Percentiles rank a stretch among this genome's conserved stretches.
Evolutionary conservation across 73 alveolate species (phyloP).

Genomic region (Stentor coeruleus): DNA sequence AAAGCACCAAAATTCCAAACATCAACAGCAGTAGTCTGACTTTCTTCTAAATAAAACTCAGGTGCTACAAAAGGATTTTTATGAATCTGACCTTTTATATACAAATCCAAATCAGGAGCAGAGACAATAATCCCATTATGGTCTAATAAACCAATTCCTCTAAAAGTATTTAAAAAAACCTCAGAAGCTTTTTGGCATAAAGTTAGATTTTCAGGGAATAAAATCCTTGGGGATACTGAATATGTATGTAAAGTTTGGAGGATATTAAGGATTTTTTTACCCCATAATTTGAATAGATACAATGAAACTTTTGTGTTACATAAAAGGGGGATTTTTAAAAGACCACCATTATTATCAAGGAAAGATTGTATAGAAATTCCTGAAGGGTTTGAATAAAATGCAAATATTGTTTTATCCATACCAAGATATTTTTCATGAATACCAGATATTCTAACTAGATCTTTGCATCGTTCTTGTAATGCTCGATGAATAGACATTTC

Average conservation of each 20-base stretch:
- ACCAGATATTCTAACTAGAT: neutral
- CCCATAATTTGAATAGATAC: conserved; percentile 78
- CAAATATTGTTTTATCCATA: neutral
- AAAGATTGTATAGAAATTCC: conserved; percentile 35
- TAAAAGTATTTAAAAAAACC: conserved; percentile 54
- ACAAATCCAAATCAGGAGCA: conserved; percentile 49
- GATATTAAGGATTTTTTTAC: conserved; percentile 54
- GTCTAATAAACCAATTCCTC: conserved; percentile 43
- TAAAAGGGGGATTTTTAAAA: conserved; percentile 76
- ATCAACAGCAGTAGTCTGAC: conserved; percentile 64
- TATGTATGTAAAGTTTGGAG: conserved; percentile 59
- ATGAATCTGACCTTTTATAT: conserved; percentile 40
- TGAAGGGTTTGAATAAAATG: neutral
- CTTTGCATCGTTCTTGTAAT: neutral
- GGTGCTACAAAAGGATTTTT: conserved; percentile 81
- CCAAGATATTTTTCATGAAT: neutral
- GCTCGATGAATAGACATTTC: neutral
- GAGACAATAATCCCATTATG: conserved; percentile 35
- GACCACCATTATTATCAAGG: conserved; percentile 80
- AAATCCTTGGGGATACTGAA: conserved; percentile 48
- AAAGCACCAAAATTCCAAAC: conserved; percentile 81
- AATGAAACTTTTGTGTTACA: conserved; percentile 77
- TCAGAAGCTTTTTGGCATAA: conserved; percentile 61
- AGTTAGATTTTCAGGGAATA: conserved; percentile 49
- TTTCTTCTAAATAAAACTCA: conserved; percentile 52